phyloP scores from a whole-genome alignment of 2,329 filamentous ascomycete genomes.

The Bipolaris cookei region DNA sequence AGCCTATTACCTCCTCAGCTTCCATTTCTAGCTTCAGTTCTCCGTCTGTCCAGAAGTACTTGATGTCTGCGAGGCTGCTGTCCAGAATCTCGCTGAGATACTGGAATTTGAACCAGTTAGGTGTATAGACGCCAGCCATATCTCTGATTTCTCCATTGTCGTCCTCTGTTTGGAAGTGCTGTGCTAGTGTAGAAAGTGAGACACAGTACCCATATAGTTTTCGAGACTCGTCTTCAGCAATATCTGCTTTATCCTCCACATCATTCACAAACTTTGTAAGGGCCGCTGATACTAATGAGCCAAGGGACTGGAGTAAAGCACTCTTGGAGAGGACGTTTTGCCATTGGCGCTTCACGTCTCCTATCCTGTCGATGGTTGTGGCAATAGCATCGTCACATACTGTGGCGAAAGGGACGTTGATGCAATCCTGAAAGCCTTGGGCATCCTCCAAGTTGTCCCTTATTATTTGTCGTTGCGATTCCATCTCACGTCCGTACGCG shows the following conservation, averaged over 20 bases:
- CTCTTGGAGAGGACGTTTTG: slow-evolving; percentile 64
- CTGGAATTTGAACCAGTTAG: slow-evolving; percentile 70
- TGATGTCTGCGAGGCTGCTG: slow-evolving; percentile 68
- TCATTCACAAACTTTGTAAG: slow-evolving; percentile 66
- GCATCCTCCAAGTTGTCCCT: slow-evolving; percentile 67
- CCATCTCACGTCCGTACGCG: slow-evolving; percentile 69
- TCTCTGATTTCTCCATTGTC: slow-evolving; percentile 52
- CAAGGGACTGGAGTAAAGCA: slow-evolving; percentile 66
- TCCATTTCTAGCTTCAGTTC: slow-evolving; percentile 68
- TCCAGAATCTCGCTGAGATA: slow-evolving; percentile 69
- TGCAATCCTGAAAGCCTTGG: slow-evolving; percentile 66
- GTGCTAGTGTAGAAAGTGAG: slow-evolving; percentile 61
- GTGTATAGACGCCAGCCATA: slow-evolving; percentile 66
- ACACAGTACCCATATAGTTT: slow-evolving; percentile 64
- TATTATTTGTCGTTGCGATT: slow-evolving; percentile 67
- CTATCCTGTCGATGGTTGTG: slow-evolving; percentile 64
- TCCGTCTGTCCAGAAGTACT: slow-evolving; percentile 69
- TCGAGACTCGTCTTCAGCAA: slow-evolving; percentile 67
- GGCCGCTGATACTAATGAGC: slow-evolving; percentile 63
- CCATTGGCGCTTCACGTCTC: slow-evolving; percentile 64
- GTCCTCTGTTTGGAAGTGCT: slow-evolving; percentile 61
- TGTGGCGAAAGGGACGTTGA: slow-evolving; percentile 62
- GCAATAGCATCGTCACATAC: slow-evolving; percentile 67
- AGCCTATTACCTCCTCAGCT: slow-evolving; percentile 65
- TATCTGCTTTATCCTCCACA: slow-evolving; percentile 68